These are phyloP conservation scores for Artemisia tridentata DNA, from an alignment of 129 eudicot genomes.

Conservation along the genomic window DNA sequence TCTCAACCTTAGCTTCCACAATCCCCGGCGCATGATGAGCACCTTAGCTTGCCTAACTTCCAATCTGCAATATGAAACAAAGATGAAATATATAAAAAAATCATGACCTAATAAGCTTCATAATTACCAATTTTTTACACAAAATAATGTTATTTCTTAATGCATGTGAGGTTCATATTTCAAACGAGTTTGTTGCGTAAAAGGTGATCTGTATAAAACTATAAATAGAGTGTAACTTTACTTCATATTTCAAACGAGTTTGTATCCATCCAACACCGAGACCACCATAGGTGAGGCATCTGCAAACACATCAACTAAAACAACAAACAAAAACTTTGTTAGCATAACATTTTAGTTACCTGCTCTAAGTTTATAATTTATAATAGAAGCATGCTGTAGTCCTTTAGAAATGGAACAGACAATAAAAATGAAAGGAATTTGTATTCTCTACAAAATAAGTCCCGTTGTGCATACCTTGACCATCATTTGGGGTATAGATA, in stretches of 20 bases:
- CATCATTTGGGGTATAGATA: slow-evolving; percentile 44
- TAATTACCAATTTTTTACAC: background rate
- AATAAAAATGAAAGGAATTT: background rate
- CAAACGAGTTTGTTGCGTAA: background rate
- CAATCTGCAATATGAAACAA: slow-evolving; percentile 23
- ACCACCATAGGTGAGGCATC: slow-evolving; percentile 47
- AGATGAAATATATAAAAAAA: background rate
- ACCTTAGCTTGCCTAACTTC: slow-evolving; percentile 42
- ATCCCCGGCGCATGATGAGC: slow-evolving; percentile 44
- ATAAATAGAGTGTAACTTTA: no score
- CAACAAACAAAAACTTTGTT: slow-evolving; percentile 16
- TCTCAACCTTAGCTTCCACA: slow-evolving; percentile 45
- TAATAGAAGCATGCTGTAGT: background rate
- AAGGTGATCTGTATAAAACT: background rate
- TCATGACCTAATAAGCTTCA: background rate
- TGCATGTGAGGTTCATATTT: background rate
- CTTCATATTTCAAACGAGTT: no score
- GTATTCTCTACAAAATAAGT: background rate
- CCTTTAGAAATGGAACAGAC: slow-evolving; percentile 2
- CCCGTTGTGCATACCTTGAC: slow-evolving; percentile 34
- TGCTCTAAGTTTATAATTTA: background rate
- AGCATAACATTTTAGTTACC: slow-evolving; percentile 4
- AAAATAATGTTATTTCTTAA: background rate
- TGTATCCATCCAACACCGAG: slow-evolving; percentile 53
- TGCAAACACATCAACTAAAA: slow-evolving; percentile 44